phyloP scores from a whole-genome alignment of 352 stramenopile species.

The Pythium aristosporum region DNA sequence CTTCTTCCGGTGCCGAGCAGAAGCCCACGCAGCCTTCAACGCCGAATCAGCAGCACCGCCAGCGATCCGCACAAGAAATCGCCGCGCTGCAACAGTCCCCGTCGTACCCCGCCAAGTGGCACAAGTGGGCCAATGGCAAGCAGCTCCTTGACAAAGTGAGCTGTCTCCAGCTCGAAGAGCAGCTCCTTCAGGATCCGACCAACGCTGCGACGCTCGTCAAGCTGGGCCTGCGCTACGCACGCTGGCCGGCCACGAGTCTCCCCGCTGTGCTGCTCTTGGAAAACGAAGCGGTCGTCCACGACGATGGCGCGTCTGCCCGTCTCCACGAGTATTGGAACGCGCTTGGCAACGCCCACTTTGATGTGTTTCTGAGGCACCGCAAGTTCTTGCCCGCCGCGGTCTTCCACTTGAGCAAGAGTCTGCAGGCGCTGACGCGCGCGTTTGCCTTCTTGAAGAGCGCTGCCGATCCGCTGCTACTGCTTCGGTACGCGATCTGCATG shows the following conservation, averaged over 20 bases:
- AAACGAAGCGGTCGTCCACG: conserved; percentile 43
- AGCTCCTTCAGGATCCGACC: conserved; percentile 42
- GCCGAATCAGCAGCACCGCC: conserved; percentile 5
- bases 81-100: conserved; percentile 15
- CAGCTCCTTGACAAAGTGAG: conserved; percentile 67
- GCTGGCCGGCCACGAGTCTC: conserved; percentile 50
- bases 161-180: conserved; percentile 65
- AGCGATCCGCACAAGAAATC: conserved; percentile 12
- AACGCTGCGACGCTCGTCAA: conserved; percentile 51
- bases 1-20: neutral
- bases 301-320: conserved; percentile 34
- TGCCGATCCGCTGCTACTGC: conserved; percentile 52
- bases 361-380: conserved; percentile 59
- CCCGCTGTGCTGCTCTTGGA: conserved; percentile 57
- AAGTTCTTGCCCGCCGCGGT: conserved; percentile 56
- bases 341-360: conserved; percentile 59
- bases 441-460: conserved; percentile 68
- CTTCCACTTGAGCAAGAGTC: conserved; percentile 51
- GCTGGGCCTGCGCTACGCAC: conserved; percentile 59
- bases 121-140: conserved; percentile 43
- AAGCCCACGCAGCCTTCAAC: neutral
- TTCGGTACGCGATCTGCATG: conserved; percentile 60
- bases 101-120: conserved; percentile 64
- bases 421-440: conserved; percentile 57
- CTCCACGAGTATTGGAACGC: conserved; percentile 71